Conservation (phyloP, 2,329 filamentous ascomycete genomes). For the Pseudocercospora pini-densiflorae region DNA sequence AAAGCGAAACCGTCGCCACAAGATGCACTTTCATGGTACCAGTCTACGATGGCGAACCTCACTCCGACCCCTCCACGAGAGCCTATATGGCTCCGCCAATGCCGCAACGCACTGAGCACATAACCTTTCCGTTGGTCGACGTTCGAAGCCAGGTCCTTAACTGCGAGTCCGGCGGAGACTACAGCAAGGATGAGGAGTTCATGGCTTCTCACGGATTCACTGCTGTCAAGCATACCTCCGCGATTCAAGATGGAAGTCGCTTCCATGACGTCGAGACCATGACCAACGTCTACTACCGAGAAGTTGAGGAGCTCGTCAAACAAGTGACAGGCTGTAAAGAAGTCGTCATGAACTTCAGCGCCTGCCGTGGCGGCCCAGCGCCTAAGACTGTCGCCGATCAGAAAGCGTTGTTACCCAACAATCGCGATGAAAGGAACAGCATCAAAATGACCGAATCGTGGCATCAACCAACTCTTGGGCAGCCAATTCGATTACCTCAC, state of each 20-base stretch:
- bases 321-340: conserved; percentile 8
- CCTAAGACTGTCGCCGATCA: not conserved
- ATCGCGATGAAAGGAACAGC: not conserved
- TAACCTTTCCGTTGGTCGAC: not conserved
- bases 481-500: conserved; percentile 11
- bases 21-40: conserved; percentile 7
- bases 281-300: conserved; percentile 1
- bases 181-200: conserved; percentile 1
- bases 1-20: not conserved
- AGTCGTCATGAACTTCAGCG: conserved; percentile 5
- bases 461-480: not conserved
- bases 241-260: not conserved
- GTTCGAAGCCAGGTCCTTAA: conserved; percentile 8
- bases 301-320: conserved; percentile 6
- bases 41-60: conserved; percentile 5
- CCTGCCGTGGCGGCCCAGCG: not conserved
- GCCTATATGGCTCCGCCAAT: conserved; percentile 11
- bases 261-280: conserved; percentile 6
- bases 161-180: not conserved
- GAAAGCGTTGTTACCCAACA: not conserved
- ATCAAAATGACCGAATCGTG: not conserved
- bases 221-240: conserved; percentile 6
- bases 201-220: conserved; percentile 6
- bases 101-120: not conserved
- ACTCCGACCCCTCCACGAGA: conserved; percentile 5